Base-by-base conservation (phyloP, 805 yeast genomes). In the Teunomyces tritomae region DNA sequence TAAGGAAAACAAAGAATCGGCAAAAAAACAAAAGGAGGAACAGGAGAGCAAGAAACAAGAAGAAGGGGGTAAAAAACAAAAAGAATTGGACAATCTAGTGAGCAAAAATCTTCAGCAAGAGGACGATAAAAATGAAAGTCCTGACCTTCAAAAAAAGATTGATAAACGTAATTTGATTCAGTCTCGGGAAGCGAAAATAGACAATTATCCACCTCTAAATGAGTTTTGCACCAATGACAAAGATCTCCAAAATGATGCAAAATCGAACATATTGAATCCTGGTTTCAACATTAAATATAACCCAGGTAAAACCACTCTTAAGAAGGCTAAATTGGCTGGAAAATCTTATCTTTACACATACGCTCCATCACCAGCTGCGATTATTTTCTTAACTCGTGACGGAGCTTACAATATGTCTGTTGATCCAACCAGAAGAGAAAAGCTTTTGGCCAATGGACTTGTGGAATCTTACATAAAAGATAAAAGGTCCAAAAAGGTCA, bases 391-490 rank as follows among this genome's bases (percentile, higher is more conserved):
- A 43, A 67, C 74, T 28, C 56, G 57, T 16, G 67, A 65, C 8
- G 76, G 75, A 7, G 58, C 67, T 1, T 70, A 65, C 48, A 58
- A 59, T 33, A 58, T 68, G 14, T 50, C 59, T 14, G 45, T 54
- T 4, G 47, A 51, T 9, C 51, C 54, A 6, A 14, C 43, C 2
- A 48, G 48, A 14, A 32, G 42, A 24, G 27, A 46, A 27, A 58
- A 51, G 46, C 49, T 67, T 11, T 40, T 63, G 30, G 50, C 55
- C 16, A 64, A 57, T 46, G 56, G 57, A 10, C 39, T 64, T 30
- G 68, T 65, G 4, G 63, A 58, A 24, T 44, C 51, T 9, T 62
- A 56, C 46, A 28, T 64, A 36, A 17, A 27, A 8, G 44, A 39
- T 11, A 43, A 44, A 26, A 43, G 40, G 24, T 8, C 28, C 11